phyloP scores from a whole-genome alignment of 306 rosid species.

The Dalbergia cochinchinensis region DNA sequence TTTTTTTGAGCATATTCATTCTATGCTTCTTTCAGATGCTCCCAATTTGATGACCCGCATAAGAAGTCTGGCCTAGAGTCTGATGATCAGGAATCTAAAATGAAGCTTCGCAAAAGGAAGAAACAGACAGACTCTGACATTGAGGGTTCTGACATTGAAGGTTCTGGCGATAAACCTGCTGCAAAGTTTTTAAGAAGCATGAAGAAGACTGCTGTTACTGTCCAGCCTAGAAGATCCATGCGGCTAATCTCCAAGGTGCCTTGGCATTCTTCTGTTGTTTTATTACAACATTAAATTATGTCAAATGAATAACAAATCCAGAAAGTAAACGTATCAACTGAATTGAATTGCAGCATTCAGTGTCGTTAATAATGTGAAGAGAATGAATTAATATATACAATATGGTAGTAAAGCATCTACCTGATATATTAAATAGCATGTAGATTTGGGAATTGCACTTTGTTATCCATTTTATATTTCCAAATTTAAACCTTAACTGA shows the following conservation, averaged over 20 bases:
- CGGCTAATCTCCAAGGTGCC: constrained; percentile 62
- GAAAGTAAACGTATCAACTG: constrained; percentile 1
- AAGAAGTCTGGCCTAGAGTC: constrained; percentile 50
- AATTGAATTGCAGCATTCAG: neutral
- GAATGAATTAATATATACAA: neutral
- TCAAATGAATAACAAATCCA: neutral
- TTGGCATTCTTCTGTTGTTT: constrained; percentile 11
- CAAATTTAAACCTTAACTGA: constrained; percentile 10
- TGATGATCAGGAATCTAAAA: constrained; percentile 48
- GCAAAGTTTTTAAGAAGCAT: constrained; percentile 65
- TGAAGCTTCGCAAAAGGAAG: constrained; percentile 56
- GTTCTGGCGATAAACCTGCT: constrained; percentile 39
- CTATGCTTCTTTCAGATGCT: constrained; percentile 62
- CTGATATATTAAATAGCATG: neutral
- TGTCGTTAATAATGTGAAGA: constrained; percentile 4
- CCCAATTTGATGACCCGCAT: constrained; percentile 55
- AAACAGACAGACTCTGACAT: constrained; percentile 47
- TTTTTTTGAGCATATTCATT: constrained; percentile 37
- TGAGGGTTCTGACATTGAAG: constrained; percentile 26
- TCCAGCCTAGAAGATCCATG: constrained; percentile 63
- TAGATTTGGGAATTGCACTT: constrained; percentile 2
- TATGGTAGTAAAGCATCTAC: neutral
- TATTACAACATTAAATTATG: constrained; percentile 13
- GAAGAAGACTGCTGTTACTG: constrained; percentile 12
- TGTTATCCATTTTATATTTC: constrained; percentile 5